Evolutionary conservation across 257 asterid species (phyloP), one percentile per base, ranked within the genome.

Genomic region (Thymus quinquecostatus): DNA sequence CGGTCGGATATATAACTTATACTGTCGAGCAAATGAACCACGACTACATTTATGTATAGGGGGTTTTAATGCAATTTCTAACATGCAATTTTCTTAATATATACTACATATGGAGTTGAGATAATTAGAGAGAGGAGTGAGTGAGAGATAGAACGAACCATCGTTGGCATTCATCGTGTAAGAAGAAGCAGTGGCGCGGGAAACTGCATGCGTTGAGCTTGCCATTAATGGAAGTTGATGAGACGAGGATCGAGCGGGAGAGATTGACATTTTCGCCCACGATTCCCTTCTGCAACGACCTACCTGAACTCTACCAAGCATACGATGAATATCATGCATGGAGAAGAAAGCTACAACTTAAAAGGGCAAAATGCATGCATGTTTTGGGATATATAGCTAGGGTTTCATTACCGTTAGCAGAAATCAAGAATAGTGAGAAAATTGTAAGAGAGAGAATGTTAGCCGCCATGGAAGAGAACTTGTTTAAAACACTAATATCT

Each of bases 81-180:
- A 21, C 21, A 21, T 21, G 21, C 21, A 21, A 21, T 21, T 21
- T 21, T 21, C 21, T 21, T 21, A 21, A 21, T 21, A 21, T 21
- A 21, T 21, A 21, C 21, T 21, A 21, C 21, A 21, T 21, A 21
- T 21, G 21, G 21, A 21, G 21, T 21, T 34, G 4, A 34, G 38
- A 2, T 34, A 34, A 3, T 34, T 2, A 34, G 38, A 56, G 43
- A 57, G 62, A 30, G 21, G 21, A 21, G 21, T 21, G 60, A 28
- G 58, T 1, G 60, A 13, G 58, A 54, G 38, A 56, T 27, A 11
- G 10, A 10, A 27, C 1, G n/a, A 10, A 70, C 75, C 73, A 61
- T 82, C 86, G 8, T 1, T 45, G 60, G 27, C 28, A 41, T 82
- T 73, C 2, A 83, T 82, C 21, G 32, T 62, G 68, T 38, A 61